phyloP scores from a whole-genome alignment of 352 stramenopile species.

The Globisporangium canariense region DNA sequence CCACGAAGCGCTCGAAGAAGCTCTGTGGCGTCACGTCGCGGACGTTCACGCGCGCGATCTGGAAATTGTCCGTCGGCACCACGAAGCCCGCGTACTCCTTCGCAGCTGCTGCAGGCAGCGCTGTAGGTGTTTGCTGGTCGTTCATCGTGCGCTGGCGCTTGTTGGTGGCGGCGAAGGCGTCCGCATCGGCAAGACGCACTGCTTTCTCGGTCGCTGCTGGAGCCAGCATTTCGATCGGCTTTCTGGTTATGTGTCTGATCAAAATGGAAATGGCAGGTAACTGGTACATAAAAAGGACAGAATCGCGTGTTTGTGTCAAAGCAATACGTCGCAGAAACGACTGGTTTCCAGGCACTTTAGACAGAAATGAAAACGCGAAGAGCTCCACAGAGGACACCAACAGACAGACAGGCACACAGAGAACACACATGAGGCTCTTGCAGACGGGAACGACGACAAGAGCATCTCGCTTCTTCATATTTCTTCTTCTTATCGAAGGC shows the following conservation, averaged over 20 bases:
- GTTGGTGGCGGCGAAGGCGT: background rate
- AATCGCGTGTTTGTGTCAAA: slow-evolving; percentile 11
- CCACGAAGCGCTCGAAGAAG: slow-evolving; percentile 82
- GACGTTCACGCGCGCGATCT: slow-evolving; percentile 54
- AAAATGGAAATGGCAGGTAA: background rate
- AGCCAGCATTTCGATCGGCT: background rate
- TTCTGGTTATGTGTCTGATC: background rate
- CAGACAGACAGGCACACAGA: background rate
- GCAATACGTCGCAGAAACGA: slow-evolving; percentile 24
- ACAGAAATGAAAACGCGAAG: background rate
- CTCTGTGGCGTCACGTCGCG: slow-evolving; percentile 47
- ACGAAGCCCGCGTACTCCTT: slow-evolving; percentile 67
- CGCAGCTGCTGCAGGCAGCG: background rate
- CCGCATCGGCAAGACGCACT: background rate
- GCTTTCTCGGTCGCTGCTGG: slow-evolving; percentile 13
- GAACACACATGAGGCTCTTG: background rate
- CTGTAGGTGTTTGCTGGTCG: slow-evolving; percentile 7
- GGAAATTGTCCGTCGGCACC: slow-evolving; percentile 37
- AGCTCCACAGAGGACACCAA: background rate
- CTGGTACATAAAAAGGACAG: background rate
- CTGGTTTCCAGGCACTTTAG: slow-evolving; percentile 22
- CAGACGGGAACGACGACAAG: slow-evolving; percentile 3
- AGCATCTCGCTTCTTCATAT: slow-evolving; percentile 12
- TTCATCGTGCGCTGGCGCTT: slow-evolving; percentile 48
- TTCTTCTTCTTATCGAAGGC: slow-evolving; percentile 12